phyloP scores from a whole-genome alignment of 2,329 filamentous ascomycete genomes.

The Magnaporthales sp. region DNA sequence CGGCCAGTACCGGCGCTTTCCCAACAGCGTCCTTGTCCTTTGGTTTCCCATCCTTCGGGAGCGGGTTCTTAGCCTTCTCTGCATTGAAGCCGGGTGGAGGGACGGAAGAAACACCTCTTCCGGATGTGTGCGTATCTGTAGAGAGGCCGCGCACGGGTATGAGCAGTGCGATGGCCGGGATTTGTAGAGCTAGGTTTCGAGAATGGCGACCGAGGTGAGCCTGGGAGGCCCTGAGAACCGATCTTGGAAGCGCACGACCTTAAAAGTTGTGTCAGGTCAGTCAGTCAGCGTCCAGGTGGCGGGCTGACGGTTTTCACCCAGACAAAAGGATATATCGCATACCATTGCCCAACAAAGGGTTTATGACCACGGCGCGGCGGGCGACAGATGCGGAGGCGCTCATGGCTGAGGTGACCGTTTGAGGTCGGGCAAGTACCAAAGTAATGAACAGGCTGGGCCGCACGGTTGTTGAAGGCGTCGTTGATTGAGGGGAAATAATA shows the following conservation, averaged over 20 bases:
- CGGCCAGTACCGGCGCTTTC: not conserved
- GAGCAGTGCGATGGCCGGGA: slow-evolving; percentile 46
- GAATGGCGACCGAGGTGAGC: slow-evolving; percentile 37
- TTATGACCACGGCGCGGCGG: slow-evolving; percentile 43
- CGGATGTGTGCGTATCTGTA: slow-evolving; percentile 49
- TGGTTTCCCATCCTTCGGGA: slow-evolving; percentile 43
- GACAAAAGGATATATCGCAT: slow-evolving; percentile 11
- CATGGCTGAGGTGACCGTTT: slow-evolving; percentile 26
- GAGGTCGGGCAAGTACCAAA: not conserved
- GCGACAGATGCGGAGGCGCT: slow-evolving; percentile 48
- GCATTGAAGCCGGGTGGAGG: slow-evolving; percentile 87
- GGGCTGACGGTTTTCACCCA: slow-evolving; percentile 15
- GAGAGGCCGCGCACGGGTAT: slow-evolving; percentile 47
- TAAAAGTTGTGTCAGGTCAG: slow-evolving; percentile 6
- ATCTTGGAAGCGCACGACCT: slow-evolving; percentile 36
- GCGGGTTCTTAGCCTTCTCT: slow-evolving; percentile 80
- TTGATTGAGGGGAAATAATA: not conserved
- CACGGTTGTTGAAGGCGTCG: not conserved
- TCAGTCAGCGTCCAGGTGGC: not conserved
- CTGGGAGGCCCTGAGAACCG: slow-evolving; percentile 36
- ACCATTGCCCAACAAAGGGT: slow-evolving; percentile 42
- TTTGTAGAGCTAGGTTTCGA: slow-evolving; percentile 32
- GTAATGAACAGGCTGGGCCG: not conserved
- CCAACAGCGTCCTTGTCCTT: not conserved
- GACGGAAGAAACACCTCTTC: slow-evolving; percentile 39